phyloP scores from a whole-genome alignment of 2,329 filamentous ascomycete genomes.

The Cordyceps militaris region DNA sequence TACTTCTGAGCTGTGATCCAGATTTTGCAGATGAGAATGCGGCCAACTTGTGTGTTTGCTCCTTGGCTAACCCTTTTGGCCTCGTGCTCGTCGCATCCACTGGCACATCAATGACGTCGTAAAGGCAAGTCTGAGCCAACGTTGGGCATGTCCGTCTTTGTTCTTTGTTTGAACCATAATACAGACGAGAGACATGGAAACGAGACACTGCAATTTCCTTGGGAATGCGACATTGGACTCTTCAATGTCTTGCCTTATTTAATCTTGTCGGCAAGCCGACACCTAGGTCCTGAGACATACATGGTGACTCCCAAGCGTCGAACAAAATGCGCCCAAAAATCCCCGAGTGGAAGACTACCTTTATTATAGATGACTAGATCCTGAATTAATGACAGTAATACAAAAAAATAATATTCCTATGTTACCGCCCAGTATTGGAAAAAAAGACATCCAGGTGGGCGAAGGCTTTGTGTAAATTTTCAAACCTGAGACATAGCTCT shows the following conservation, averaged over 20 bases:
- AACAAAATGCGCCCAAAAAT: too few species aligned
- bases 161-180: background rate
- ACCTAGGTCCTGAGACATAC: constrained; percentile 3
- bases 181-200: background rate
- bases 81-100: constrained; percentile 19
- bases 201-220: constrained; percentile 5
- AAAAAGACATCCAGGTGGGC: background rate
- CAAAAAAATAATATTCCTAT: background rate
- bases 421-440: background rate
- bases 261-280: background rate
- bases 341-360: too few species aligned
- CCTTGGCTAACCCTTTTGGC: constrained; percentile 38
- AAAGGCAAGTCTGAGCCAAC: constrained; percentile 61
- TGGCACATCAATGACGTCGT: constrained; percentile 40
- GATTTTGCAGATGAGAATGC: background rate
- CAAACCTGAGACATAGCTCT: background rate
- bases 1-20: constrained; percentile 58
- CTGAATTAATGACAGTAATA: background rate
- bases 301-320: too few species aligned
- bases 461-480: background rate
- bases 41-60: constrained; percentile 41
- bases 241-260: background rate
- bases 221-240: background rate
- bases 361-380: too few species aligned
- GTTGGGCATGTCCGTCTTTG: background rate